Evolutionary conservation across 2,329 filamentous ascomycete species (phyloP), one percentile per base, ranked within the genome.

Genomic region (Colletotrichum neosansevieriae): DNA sequence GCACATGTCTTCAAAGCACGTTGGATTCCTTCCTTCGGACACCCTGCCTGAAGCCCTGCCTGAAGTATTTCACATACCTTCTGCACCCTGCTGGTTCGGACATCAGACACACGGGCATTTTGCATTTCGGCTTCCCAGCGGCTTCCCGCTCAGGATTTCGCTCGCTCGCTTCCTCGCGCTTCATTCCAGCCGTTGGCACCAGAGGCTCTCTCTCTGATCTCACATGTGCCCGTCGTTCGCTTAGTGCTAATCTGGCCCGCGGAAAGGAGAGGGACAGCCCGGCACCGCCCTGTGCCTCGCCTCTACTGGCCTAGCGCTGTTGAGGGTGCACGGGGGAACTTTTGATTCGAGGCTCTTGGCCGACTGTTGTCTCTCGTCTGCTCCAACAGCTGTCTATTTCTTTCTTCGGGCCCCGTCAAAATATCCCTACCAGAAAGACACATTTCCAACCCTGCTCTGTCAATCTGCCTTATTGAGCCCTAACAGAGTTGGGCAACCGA

Each of bases 201-300:
- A n/a, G 13, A 17, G 11, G 17, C 51, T 44, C 50, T 49, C 13
- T 2, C 53, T 24, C 51, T 69, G 49, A 29, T n/a, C n/a, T 66
- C 50, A 54, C 56, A 61, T 67, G 57, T 58, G 47, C 61, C 42
- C 61, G 53, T 58, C 47, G 61, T 63, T 63, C 64, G 58, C 58
- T 56, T 67, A 64, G 47, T 53, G 56, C 54, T 67, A 51, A 67
- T 71, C 80, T 56, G 50, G 61, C 34, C 57, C 29, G 57, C 42
- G 50, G 63, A 69, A 62, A 67, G n/a, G 63, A 59, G 47, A 65
- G 34, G 66, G 44, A 59, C 49, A 59, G 54, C 47, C 65, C 54
- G 64, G 61, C 62, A 51, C 49, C 57, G 67, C 67, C 57, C 63
- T 69, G 50, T 63, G 50, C 67, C 45, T 54, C 62, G 58, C 54